Conservation (phyloP, 139 green algal species). For the Pseudopediastrum boryanum region DNA sequence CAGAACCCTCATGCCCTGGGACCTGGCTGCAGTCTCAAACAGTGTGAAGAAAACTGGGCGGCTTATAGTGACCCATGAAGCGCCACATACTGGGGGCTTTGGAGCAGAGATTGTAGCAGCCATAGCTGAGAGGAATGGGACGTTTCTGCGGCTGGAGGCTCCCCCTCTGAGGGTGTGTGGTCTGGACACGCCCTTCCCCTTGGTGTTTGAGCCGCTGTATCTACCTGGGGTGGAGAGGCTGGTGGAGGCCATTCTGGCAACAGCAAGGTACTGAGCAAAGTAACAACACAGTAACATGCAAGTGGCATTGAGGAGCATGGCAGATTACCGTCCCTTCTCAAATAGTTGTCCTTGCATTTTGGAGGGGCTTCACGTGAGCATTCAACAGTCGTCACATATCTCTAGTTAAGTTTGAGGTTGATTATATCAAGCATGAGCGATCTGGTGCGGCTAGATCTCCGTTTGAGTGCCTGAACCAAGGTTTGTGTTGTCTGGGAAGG, state of each 20-base stretch:
- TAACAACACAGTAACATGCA: no score
- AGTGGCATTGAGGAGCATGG: no score
- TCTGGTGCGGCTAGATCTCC: no score
- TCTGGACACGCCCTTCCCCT: slow-evolving; percentile 91
- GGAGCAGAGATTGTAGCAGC: slow-evolving; percentile 82
- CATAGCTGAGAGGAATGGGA: slow-evolving; percentile 64
- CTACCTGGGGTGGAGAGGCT: slow-evolving; percentile 68
- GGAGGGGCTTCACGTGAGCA: no score
- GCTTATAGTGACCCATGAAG: slow-evolving; percentile 91
- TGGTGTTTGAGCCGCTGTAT: slow-evolving; percentile 82
- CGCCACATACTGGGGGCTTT: slow-evolving; percentile 84
- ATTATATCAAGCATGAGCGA: no score
- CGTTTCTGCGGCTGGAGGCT: slow-evolving; percentile 78
- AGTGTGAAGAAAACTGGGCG: slow-evolving; percentile 70
- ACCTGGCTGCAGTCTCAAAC: slow-evolving; percentile 37
- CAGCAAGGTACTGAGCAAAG: slow-evolving; percentile 46
- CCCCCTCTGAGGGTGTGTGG: slow-evolving; percentile 78
- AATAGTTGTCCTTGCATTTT: no score
- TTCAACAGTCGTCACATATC: no score
- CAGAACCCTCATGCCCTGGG: slow-evolving; percentile 86
- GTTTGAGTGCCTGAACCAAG: no score
- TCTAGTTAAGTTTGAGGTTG: no score
- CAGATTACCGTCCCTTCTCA: no score
- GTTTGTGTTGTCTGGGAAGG: no score
- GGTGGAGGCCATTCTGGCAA: slow-evolving; percentile 58